Evolutionary conservation across 2,329 filamentous ascomycete genomes (phyloP), one percentile per base, ranked within the genome.

Genomic region (Fusarium sp.): DNA sequence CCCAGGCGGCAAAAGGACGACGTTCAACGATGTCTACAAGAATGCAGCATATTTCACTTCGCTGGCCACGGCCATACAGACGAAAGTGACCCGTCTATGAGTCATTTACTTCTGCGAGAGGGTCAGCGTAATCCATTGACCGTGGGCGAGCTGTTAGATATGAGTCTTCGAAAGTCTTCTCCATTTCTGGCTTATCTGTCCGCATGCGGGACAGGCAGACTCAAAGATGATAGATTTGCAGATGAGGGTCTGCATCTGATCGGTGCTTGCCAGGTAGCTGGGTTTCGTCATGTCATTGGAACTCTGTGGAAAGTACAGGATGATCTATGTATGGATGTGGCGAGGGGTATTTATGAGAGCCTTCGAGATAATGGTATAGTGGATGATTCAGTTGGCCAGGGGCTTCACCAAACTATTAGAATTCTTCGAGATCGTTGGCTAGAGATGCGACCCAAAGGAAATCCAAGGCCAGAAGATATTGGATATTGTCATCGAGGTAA

Each of bases 211-310:
- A 56, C 43, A 0, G 43, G 53, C 1, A 33, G 24, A 11, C 24
- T 56, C 1, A n/a, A 33, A 5, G 34, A 40, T 13, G 33, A 19
- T 14, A 15, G n/a, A 1, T 44, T 40, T 1, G 7, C 49, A 3
- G 53, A 56, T 11, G 53, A 49, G 8, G 49, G 53, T 3, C 28
- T 56, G 8, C 53, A 56, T 4, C 13, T 56, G 0, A 49, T 56
- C 6, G 49, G 43, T 6, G 53, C 53, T 7, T 56, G 15, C 3
- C 53, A 40, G 10, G 7, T 56, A 1, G 53, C 34, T 7, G 53
- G 53, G 1, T 49, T 56, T 5, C 14, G 43, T 7, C 42, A 56
- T 15, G 26, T 56, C 2, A 40, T 56, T 7, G 36, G 36, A 3
- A 39, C 36, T 2, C 17, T 39, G 7, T 39, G 36, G 17, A n/a